Evolutionary conservation across 75 land plant genomes (phyloP), one percentile per base, ranked within the genome.

Genomic region (Isoetes taiwanensis): DNA sequence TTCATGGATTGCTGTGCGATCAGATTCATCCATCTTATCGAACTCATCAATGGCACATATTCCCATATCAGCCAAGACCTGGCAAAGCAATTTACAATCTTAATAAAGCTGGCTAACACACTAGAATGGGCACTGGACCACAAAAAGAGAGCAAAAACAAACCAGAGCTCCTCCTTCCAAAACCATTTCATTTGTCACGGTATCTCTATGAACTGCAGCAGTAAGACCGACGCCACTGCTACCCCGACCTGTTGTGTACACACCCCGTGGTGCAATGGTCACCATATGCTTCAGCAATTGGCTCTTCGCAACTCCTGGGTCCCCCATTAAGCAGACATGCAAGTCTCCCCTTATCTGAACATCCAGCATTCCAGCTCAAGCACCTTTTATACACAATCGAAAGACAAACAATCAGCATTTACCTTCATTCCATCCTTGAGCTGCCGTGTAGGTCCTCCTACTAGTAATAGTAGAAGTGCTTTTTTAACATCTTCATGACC

Each of bases 221-320:
- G 98, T 93, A 16, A 93, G 73, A 73, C 98, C 98, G 56, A 93
- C 98, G 28, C 98, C 98, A 80, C 98, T 93, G 79, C 98, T 93
- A 46, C 98, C 98, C 52, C 64, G 57, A 26, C 98, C 98, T 31
- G 98, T 93, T 0, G 98, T 93, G 54, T 93, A 93, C 4, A 88
- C 78, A 27, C 96, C 98, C 50, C 98, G 78, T 43, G 98, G 98
- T 30, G 98, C 95, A 8, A 93, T 84, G 66, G 73, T 87, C 4
- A 93, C 78, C 59, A 93, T 93, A 64, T 93, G 95, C 66, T 93
- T 93, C 54, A 93, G 76, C 58, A 93, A 80, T 64, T 93, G 98
- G 75, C 98, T 93, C 63, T 93, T 93, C 34, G 98, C 98, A 61
- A 93, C 98, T 31, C 98, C 98, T 58, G 98, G 98, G 71, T 93